Evolutionary conservation across 1,139 yeast genomes (phyloP).

Genomic region (Kodamaea sp.): DNA sequence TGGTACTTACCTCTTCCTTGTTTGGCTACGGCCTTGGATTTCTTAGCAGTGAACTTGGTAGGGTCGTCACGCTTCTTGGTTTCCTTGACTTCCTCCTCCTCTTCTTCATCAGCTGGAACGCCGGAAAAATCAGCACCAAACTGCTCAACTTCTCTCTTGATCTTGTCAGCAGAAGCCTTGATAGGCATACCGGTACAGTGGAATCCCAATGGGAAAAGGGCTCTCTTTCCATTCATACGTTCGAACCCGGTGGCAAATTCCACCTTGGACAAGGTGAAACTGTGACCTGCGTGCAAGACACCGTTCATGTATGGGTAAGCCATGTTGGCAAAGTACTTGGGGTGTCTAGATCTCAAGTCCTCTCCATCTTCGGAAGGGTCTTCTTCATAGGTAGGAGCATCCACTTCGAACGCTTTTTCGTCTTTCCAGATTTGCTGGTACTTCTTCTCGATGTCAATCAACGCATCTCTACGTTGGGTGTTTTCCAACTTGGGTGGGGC

Average conservation of each 20-base stretch:
- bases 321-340: slow-evolving; percentile 91
- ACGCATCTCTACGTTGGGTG: slow-evolving; percentile 91
- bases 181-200: slow-evolving; percentile 99
- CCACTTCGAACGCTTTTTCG: slow-evolving; percentile 78
- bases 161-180: slow-evolving; percentile 94
- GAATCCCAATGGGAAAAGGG: slow-evolving; percentile 94
- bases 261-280: slow-evolving; percentile 91
- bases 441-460: slow-evolving; percentile 85
- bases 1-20: slow-evolving; percentile 94
- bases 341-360: slow-evolving; percentile 73
- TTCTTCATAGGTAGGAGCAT: slow-evolving; percentile 80
- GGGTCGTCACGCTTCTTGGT: slow-evolving; percentile 64
- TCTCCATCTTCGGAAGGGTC: slow-evolving; percentile 61
- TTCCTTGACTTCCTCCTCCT: slow-evolving; percentile 37
- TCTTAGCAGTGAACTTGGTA: slow-evolving; percentile 88
- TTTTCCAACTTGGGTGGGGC: slow-evolving; percentile 47
- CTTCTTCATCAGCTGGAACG: slow-evolving; percentile 61
- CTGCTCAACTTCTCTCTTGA: slow-evolving; percentile 86
- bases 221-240: slow-evolving; percentile 91
- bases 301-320: slow-evolving; percentile 99
- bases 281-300: slow-evolving; percentile 96
- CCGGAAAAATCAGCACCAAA: slow-evolving; percentile 83
- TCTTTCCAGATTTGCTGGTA: slow-evolving; percentile 88
- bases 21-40: slow-evolving; percentile 90
- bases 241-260: slow-evolving; percentile 94